Conservation (phyloP, 2,329 filamentous ascomycete genomes). For the Drechslera avenae region DNA sequence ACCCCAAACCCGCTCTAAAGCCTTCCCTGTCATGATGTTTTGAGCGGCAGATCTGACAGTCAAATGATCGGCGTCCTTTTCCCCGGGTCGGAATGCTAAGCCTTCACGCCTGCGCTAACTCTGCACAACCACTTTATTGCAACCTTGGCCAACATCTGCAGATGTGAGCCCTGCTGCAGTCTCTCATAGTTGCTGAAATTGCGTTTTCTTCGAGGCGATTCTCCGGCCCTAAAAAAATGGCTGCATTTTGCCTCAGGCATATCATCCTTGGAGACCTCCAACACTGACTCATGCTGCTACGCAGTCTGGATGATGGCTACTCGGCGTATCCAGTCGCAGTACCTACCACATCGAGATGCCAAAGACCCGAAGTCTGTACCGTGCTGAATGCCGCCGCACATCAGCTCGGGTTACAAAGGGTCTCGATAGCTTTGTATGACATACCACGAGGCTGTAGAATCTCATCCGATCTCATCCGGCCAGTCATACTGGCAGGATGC, state of each 20-base stretch:
- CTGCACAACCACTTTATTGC: slow-evolving; percentile 40
- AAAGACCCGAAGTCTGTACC: slow-evolving; percentile 1
- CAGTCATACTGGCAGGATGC: not conserved
- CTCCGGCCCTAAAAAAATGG: slow-evolving; percentile 14
- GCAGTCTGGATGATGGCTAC: slow-evolving; percentile 26
- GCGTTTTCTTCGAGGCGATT: slow-evolving; percentile 13
- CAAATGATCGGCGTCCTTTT: slow-evolving; percentile 15
- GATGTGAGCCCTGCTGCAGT: slow-evolving; percentile 22
- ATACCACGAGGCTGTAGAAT: not conserved
- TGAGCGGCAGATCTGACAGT: slow-evolving; percentile 22
- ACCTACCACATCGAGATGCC: not conserved
- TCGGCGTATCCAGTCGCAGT: slow-evolving; percentile 12
- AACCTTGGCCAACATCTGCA: slow-evolving; percentile 33
- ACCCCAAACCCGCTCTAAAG: slow-evolving; percentile 5
- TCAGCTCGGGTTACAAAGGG: not conserved
- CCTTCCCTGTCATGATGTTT: slow-evolving; percentile 23
- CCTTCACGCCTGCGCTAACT: slow-evolving; percentile 28
- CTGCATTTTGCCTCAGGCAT: slow-evolving; percentile 28
- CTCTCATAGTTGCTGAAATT: slow-evolving; percentile 19
- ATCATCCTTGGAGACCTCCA: slow-evolving; percentile 15
- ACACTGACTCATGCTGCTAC: slow-evolving; percentile 13
- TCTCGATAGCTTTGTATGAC: slow-evolving; percentile 6
- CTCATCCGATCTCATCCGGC: not conserved
- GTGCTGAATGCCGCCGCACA: not conserved
- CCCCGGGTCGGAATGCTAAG: slow-evolving; percentile 22